A percentile compares a stretch with the other conserved stretches of the same genome.
Evolutionary conservation across 2,329 filamentous ascomycete genomes (phyloP).

Genomic region (Aspergillus neoniger): DNA sequence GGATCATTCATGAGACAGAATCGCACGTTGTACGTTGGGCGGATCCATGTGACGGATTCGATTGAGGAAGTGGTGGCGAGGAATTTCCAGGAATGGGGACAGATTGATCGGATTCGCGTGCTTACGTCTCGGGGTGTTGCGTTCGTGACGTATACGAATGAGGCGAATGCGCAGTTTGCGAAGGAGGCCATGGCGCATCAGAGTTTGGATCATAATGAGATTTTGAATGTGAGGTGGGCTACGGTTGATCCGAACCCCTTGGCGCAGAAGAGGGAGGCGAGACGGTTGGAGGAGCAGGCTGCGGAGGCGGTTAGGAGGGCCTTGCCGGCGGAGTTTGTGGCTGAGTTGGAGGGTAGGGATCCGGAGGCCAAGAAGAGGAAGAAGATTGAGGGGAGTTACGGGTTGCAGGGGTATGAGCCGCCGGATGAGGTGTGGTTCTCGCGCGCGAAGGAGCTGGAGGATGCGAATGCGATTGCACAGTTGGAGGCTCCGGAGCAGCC

Average conservation of each 20-base stretch:
- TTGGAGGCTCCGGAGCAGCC: constrained; percentile 53
- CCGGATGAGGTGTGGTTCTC: constrained; percentile 94
- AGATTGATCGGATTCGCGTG: constrained; percentile 83
- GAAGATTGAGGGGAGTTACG: constrained; percentile 86
- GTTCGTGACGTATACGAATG: constrained; percentile 92
- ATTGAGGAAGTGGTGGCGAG: constrained; percentile 94
- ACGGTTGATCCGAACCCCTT: constrained; percentile 95
- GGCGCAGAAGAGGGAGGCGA: constrained; percentile 87
- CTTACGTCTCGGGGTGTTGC: constrained; percentile 86
- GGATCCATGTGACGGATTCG: constrained; percentile 94
- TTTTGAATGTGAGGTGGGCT: constrained; percentile 95
- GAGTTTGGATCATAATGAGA: constrained; percentile 83
- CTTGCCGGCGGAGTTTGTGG: constrained; percentile 84
- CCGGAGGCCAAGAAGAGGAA: constrained; percentile 83
- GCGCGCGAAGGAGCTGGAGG: constrained; percentile 69
- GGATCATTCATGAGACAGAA: constrained; percentile 94
- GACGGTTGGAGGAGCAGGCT: constrained; percentile 89
- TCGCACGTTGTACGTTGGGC: constrained; percentile 86
- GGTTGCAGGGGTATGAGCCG: constrained; percentile 86
- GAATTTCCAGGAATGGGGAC: constrained; percentile 96
- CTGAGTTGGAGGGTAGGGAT: constrained; percentile 89
- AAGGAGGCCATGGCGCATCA: constrained; percentile 97
- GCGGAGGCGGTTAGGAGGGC: constrained; percentile 89
- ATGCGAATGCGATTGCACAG: constrained; percentile 61
- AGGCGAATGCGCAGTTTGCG: constrained; percentile 85